Evolutionary conservation across 345 rosid genomes (phyloP).

Genomic region (Citrus unshiu): DNA sequence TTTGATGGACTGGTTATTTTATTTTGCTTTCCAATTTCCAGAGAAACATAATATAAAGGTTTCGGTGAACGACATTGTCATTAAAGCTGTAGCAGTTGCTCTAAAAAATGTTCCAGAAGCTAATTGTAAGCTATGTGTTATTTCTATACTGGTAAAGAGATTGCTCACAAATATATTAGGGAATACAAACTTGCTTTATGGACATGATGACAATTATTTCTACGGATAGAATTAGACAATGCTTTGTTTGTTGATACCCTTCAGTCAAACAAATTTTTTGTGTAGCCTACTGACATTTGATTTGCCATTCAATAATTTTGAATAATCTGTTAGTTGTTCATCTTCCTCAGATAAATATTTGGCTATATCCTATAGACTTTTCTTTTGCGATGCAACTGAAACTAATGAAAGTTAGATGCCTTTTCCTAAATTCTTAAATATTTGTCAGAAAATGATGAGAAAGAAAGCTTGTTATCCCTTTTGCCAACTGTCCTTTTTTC

Average conservation of each 20-base stretch:
- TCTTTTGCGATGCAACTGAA: background rate
- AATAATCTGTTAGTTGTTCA: background rate
- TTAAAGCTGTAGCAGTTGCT: conserved; percentile 85
- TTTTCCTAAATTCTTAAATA: background rate
- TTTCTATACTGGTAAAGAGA: conserved; percentile 7
- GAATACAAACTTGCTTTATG: background rate
- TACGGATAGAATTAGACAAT: background rate
- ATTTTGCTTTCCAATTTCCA: too few species aligned
- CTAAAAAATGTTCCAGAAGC: conserved; percentile 81
- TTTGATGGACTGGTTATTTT: conserved; percentile 4
- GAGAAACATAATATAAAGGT: too few species aligned
- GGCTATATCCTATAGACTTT: background rate
- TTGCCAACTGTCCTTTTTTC: background rate
- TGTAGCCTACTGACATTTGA: background rate
- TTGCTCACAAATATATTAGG: background rate
- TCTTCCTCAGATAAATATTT: background rate
- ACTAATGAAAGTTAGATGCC: background rate
- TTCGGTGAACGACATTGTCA: conserved; percentile 36
- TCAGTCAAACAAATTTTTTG: background rate
- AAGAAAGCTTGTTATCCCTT: background rate
- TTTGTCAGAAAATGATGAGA: too few species aligned
- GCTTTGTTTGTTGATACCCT: background rate
- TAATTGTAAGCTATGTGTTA: conserved; percentile 59
- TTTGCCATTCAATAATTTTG: background rate
- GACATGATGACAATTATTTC: background rate